Evolutionary conservation across 2,329 filamentous ascomycete species (phyloP).

Genomic region (Pseudocercospora macadamiae): DNA sequence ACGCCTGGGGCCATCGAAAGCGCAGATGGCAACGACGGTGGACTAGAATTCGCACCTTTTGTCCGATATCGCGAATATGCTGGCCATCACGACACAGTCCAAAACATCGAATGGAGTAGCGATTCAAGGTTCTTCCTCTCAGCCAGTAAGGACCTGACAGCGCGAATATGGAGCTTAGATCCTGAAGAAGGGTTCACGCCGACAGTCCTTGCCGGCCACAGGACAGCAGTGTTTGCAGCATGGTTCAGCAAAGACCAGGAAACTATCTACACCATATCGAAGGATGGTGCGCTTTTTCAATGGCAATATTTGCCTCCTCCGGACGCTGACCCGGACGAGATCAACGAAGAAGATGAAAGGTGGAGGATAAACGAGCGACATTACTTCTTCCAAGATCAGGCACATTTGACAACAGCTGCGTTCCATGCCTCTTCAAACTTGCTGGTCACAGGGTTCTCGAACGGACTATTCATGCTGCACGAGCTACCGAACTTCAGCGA

Average conservation of each 20-base stretch:
- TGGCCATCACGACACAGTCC: constrained; percentile 85
- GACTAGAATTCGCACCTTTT: constrained; percentile 93
- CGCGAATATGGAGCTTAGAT: constrained; percentile 91
- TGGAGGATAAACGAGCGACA: constrained; percentile 92
- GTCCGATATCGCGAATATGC: constrained; percentile 82
- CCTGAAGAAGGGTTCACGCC: constrained; percentile 85
- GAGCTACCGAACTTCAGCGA: constrained; percentile 95
- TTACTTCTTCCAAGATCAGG: constrained; percentile 90
- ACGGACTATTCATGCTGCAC: constrained; percentile 90
- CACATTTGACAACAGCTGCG: constrained; percentile 84
- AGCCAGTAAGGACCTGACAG: constrained; percentile 87
- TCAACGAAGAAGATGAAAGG: constrained; percentile 66
- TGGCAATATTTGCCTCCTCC: constrained; percentile 78
- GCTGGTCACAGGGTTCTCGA: constrained; percentile 96
- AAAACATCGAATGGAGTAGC: constrained; percentile 89
- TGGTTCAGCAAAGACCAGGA: constrained; percentile 97
- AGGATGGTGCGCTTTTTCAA: constrained; percentile 93
- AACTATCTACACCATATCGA: constrained; percentile 92
- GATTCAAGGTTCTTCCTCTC: constrained; percentile 96
- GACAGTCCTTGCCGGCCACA: constrained; percentile 87
- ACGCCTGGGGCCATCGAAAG: constrained; percentile 60
- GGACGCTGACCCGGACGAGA: constrained; percentile 54
- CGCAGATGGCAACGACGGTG: constrained; percentile 67
- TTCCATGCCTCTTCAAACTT: constrained; percentile 86
- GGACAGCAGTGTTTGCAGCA: constrained; percentile 87